Base-by-base conservation (phyloP, 2,329 filamentous ascomycete genomes). In the Xylaria sp. region DNA sequence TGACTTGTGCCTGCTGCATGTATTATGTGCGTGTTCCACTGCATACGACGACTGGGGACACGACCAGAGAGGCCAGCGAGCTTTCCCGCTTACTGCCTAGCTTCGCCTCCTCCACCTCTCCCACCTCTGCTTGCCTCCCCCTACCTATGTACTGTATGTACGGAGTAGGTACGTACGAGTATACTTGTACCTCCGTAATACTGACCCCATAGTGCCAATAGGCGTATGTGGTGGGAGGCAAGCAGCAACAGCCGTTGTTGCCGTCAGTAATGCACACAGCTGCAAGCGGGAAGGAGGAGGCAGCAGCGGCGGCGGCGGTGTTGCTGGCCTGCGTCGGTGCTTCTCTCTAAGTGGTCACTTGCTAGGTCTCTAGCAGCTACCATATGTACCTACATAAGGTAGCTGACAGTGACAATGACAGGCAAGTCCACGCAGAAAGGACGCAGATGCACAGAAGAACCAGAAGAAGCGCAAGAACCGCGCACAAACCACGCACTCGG, bases 1-100 rank as follows among this genome's bases (percentile, higher is more conserved):
- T 72, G 69, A 72, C 68, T 76, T 75, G 70, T 74, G 73, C 72
- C 65, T 44, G 58, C 66, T 70, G 67, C 69, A 72, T 65, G 69
- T 60, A 68, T 58, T 65, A 63, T 60, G 50, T 56, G 54, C 68
- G 25, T 55, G 52, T 48, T 32, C 44, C 39, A 46, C 41, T 7
- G 41, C 13, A 46, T n/a, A 46, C 15, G 8, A 18, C 41, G 41
- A n/a, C 41, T 2, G 18, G 10, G 28, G 28, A 23, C 28, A 34
- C 12, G 25, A 28, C 12, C 12, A 28, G 15, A n/a, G 18, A 7
- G 7, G 18, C 39, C 41, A 46, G 28, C 41, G 51, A 55, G 51
- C 51, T 20, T 55, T 55, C 5, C 51, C 51, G 3, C 28, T 55
- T 55, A 8, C 28, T 55, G 51, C 51, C 51, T 55, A 55, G 51